Evolutionary conservation across 1,284 basidiomycete genomes (phyloP).

Genomic region (Erythrobasidium hasegawianum): DNA sequence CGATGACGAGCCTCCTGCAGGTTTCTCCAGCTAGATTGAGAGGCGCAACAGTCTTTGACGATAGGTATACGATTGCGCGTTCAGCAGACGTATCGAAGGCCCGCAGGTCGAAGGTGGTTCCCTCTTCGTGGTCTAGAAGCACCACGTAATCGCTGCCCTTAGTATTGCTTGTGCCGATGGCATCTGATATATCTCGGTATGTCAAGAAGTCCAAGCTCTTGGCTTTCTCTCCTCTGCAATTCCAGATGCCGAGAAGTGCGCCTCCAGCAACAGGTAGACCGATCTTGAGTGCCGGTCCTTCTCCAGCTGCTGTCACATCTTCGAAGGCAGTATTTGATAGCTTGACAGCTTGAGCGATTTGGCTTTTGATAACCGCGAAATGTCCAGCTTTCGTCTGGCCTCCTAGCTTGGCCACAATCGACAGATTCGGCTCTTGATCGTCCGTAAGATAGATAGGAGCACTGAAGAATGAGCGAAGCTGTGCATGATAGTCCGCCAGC

Average conservation of each 20-base stretch:
- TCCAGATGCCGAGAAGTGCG: constrained; percentile 39
- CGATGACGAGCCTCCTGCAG: neutral
- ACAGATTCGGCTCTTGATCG: constrained; percentile 14
- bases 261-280: constrained; percentile 33
- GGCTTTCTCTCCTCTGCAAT: constrained; percentile 20
- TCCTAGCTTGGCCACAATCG: constrained; percentile 21
- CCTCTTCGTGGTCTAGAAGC: neutral
- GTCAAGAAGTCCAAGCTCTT: neutral
- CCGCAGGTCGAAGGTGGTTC: neutral
- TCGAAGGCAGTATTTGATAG: constrained; percentile 32
- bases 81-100: neutral
- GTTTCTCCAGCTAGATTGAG: constrained; percentile 7
- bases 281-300: constrained; percentile 32
- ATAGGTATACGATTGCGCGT: neutral
- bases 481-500: constrained; percentile 41
- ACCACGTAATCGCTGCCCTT: neutral
- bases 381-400: neutral
- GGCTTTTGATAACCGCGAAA: constrained; percentile 35
- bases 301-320: constrained; percentile 34
- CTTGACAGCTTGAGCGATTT: neutral
- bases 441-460: constrained; percentile 40
- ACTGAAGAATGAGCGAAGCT: constrained; percentile 43
- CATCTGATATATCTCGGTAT: neutral
- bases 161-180: neutral
- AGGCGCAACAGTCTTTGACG: neutral